Evolutionary conservation across 805 yeast genomes (phyloP).

Genomic region (Barnettozyma sp.): DNA sequence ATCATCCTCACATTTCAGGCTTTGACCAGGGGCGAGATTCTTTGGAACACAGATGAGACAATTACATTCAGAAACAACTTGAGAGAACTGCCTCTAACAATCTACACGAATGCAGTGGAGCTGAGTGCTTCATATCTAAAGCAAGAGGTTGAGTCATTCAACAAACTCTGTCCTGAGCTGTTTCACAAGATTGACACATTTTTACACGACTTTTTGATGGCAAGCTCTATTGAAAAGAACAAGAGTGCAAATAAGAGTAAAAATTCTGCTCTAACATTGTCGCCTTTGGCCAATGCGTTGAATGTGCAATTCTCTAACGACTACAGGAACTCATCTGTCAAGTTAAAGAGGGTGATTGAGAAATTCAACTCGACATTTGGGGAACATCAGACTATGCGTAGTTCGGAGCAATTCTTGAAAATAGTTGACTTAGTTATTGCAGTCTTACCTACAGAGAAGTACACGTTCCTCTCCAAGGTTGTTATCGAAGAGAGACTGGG

Average conservation of each 20-base stretch:
- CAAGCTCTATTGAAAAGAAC: conserved; percentile 24
- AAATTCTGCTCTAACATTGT: conserved; percentile 37
- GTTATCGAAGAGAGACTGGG: conserved; percentile 30
- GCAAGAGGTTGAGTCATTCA: conserved; percentile 13
- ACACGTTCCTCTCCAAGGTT: conserved; percentile 31
- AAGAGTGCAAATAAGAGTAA: conserved; percentile 11
- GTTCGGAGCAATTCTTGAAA: conserved; percentile 23
- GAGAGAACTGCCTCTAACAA: conserved; percentile 12
- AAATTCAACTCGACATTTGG: conserved; percentile 21
- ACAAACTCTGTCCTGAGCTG: conserved; percentile 6
- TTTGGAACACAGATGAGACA: conserved; percentile 3
- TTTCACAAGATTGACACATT: conserved; percentile 30
- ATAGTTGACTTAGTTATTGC: conserved; percentile 43
- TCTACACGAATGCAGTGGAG: conserved; percentile 17
- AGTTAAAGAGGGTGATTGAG: conserved; percentile 32
- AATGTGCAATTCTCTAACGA: conserved; percentile 47
- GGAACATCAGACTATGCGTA: conserved; percentile 17
- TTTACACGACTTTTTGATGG: conserved; percentile 29
- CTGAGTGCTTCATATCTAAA: conserved; percentile 10
- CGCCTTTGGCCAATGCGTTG: conserved; percentile 57
- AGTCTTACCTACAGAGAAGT: conserved; percentile 44
- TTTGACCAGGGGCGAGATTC: conserved; percentile 35
- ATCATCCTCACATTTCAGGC: conserved; percentile 45
- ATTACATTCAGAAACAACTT: conserved; percentile 8
- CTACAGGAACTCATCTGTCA: conserved; percentile 38